These are phyloP conservation scores for Barnettozyma pratensis DNA, from an alignment of 805 yeast genomes.

Conservation along the genomic window DNA sequence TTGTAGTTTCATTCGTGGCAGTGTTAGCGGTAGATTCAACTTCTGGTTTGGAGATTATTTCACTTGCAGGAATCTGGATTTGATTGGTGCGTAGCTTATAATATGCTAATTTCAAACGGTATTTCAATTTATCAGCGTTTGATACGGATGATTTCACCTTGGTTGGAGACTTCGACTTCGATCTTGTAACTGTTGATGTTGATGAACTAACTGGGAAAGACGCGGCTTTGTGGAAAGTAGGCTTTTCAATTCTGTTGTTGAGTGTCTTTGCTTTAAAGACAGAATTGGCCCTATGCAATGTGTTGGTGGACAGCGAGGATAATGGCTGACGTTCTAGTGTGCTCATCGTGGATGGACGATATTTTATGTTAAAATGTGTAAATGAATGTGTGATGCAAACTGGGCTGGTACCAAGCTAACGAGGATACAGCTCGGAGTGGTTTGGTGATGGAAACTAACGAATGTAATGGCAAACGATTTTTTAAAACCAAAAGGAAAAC, in stretches of 20 bases:
- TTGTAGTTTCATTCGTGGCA: background rate
- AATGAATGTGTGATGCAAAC: too few relatives aligned
- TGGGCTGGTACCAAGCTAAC: too few relatives aligned
- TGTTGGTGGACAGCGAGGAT: slow-evolving; percentile 15
- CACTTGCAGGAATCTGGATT: slow-evolving; percentile 28
- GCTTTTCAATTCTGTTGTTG: background rate
- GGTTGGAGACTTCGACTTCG: background rate
- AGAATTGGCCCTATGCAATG: slow-evolving; percentile 11
- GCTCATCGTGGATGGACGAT: slow-evolving; percentile 11
- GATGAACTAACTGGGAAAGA: background rate
- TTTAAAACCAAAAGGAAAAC: too few relatives aligned
- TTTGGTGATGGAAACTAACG: too few relatives aligned
- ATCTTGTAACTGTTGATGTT: background rate
- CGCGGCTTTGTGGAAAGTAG: background rate
- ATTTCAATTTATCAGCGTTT: slow-evolving; percentile 37
- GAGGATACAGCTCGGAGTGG: too few relatives aligned
- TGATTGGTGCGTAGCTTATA: slow-evolving; percentile 48
- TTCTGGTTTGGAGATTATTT: slow-evolving; percentile 21
- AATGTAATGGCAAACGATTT: too few relatives aligned
- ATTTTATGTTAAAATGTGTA: background rate
- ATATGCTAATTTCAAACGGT: slow-evolving; percentile 46
- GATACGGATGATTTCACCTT: background rate
- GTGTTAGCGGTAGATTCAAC: too few relatives aligned
- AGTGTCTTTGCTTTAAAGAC: slow-evolving; percentile 1
- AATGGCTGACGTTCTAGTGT: slow-evolving; percentile 20